phyloP scores from a whole-genome alignment of 495 filamentous ascomycete species.

The Peziza echinospora region DNA sequence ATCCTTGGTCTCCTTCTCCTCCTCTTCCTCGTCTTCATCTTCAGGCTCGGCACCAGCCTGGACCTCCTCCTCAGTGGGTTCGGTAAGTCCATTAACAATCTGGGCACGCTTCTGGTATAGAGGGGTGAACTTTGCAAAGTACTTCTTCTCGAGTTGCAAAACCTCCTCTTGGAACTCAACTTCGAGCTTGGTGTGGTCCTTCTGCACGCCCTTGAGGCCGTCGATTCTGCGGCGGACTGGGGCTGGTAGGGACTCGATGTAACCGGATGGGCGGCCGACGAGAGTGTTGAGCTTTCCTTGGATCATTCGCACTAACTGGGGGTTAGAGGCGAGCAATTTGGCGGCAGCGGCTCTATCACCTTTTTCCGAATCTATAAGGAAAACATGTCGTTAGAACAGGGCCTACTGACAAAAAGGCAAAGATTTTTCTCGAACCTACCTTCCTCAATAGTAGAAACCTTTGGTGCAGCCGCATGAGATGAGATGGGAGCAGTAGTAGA shows the following conservation, averaged over 20 bases:
- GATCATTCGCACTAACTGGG: conserved; percentile 83
- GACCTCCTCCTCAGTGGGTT: conserved; percentile 73
- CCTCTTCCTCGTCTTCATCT: conserved; percentile 34
- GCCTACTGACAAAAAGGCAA: conserved; percentile 4
- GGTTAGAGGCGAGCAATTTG: conserved; percentile 83
- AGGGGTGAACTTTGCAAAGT: conserved; percentile 93
- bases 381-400: conserved; percentile 7
- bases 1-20: conserved; percentile 29
- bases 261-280: conserved; percentile 87
- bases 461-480: conserved; percentile 88
- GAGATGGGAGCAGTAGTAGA: conserved; percentile 89
- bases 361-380: conserved; percentile 3
- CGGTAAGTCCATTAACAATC: conserved; percentile 71
- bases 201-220: conserved; percentile 92
- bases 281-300: conserved; percentile 85
- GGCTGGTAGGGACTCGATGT: conserved; percentile 82
- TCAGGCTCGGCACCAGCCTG: conserved; percentile 65
- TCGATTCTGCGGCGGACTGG: conserved; percentile 80
- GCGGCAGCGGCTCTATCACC: conserved; percentile 51
- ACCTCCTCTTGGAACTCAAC: conserved; percentile 96
- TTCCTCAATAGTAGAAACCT: conserved; percentile 90
- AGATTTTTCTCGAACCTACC: conserved; percentile 45
- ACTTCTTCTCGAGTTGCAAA: conserved; percentile 94
- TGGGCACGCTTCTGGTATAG: conserved; percentile 86
- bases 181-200: conserved; percentile 95